Base-by-base conservation (phyloP, 345 rosid species). In the Lagerstroemia speciosa region DNA sequence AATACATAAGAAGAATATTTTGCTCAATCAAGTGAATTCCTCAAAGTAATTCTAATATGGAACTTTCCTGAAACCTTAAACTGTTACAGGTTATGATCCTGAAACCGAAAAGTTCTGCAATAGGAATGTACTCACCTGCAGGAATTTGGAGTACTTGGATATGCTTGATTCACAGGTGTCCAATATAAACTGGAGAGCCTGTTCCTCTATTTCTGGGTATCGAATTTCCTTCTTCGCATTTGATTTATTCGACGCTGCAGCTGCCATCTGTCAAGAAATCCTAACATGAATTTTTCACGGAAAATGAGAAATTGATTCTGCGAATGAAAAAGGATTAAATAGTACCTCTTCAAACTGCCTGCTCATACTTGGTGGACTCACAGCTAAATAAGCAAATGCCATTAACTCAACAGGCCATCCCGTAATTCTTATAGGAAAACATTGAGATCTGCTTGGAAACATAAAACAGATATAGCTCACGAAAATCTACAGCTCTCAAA, bases 321-420 rank as follows among this genome's bases (percentile, higher is more conserved):
- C 5, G 32, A 27, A 57, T 37, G 27, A 55, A 6, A 65, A 9
- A 6, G 37, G 57, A 32, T 32, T 16, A 52, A 30, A 32, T 58
- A 74, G 79, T 78, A 93, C 96, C 97, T 94, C 97, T 71, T 82
- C 93, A 70, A 91, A 94, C 69, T 72, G 86, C 50, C 64, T 76
- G 73, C 79, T 82, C 99, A 89, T 89, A 74, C 85, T 81, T 65
- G 96, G 90, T 48, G 96, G 95, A 80, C 99, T 89, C 74, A 86
- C 96, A 1, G 77, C 91, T 71, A 94, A 80, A 79, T 85, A 89
- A 68, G 97, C 93, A 73, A 84, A 91, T 58, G 99, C 93, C 89
- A 87, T 85, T 55, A 94, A 81, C 82, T 94, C 97, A 78, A 83
- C 60, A 6, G 97, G 97, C 99, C 97, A 89, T 50, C 99, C 97